phyloP scores from a whole-genome alignment of 257 asterid species.

The Mentha longifolia region DNA sequence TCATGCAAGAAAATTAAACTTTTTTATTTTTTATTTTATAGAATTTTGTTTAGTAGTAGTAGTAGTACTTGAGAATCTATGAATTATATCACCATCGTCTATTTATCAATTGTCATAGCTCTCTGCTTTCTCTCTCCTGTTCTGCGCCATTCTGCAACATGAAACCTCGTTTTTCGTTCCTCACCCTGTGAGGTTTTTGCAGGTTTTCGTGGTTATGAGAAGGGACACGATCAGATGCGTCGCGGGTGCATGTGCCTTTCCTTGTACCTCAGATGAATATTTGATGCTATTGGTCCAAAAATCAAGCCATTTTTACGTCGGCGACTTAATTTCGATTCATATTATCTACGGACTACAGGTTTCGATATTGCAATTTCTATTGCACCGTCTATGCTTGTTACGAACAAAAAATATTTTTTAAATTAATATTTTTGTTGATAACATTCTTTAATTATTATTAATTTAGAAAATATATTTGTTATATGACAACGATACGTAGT shows the following conservation, averaged over 20 bases:
- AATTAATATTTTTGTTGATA: no score
- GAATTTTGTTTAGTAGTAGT: not conserved
- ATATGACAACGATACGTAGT: no score
- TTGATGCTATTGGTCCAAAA: not conserved
- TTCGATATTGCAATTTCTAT: no score
- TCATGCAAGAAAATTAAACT: slow-evolving; percentile 26
- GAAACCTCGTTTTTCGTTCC: slow-evolving; percentile 80
- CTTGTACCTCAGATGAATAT: not conserved
- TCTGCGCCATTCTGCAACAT: slow-evolving; percentile 46
- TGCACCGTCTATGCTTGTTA: no score
- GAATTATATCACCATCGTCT: slow-evolving; percentile 37
- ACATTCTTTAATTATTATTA: no score
- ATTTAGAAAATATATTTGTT: no score
- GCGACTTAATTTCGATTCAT: no score
- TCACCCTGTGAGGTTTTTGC: slow-evolving; percentile 40
- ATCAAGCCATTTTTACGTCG: not conserved
- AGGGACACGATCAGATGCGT: slow-evolving; percentile 32
- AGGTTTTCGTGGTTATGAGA: slow-evolving; percentile 33
- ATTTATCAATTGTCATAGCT: slow-evolving; percentile 23
- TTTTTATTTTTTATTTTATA: no score
- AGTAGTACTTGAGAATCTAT: slow-evolving; percentile 39
- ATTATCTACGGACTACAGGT: not conserved
- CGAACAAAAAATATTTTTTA: no score
- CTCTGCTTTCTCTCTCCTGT: slow-evolving; percentile 18
- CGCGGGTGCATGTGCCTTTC: slow-evolving; percentile 37